Base-by-base conservation (phyloP, 2,329 filamentous ascomycete species). In the Cladosporium colombiae region DNA sequence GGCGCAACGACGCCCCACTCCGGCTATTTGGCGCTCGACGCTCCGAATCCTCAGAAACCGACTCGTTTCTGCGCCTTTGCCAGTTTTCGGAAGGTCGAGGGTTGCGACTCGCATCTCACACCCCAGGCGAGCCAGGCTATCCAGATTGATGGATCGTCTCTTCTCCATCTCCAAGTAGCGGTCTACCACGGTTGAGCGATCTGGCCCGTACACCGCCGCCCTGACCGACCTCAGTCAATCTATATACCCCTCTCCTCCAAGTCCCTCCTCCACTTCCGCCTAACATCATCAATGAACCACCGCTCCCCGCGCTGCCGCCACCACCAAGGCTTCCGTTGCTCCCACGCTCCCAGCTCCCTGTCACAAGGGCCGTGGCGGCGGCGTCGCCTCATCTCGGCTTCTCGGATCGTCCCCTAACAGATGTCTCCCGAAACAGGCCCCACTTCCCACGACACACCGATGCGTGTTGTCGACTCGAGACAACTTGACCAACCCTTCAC, bases 371-470 rank as follows among this genome's bases (percentile, higher is more conserved):
- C 50, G 31, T 33, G 52, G 52, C 52, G 29, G 52, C 52, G 52
- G 60, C 49, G 29, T 56, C 61, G 59, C 29, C 44, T 52, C 44
- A 63, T 63, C 29, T 63, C 61, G 61, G 61, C 50, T 55, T 46
- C 49, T 52, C 61, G 61, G 61, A 63, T 63, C 61, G 50, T 63
- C 61, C 61, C 61, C 61, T 63, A 63, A 53, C 33, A 33, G 21
- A 25, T 31, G 5, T 29, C 56, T 59, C 61, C 61, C 61, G 61
- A 63, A 63, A 63, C 61, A 55, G 46, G 44, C 50, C 61, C 61
- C 61, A 63, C 61, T 46, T 62, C 50, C 61, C 50, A 55, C 61
- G 61, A 63, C 13, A 56, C 61, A 44, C 61, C 50, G 60, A 62
- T 63, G 50, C 50, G 25, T 63, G n/a, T 56, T 55, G 14, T 46